These are phyloP conservation scores for Corynascus novoguineensis DNA, from an alignment of 495 filamentous ascomycete species.

Conservation along the genomic window DNA sequence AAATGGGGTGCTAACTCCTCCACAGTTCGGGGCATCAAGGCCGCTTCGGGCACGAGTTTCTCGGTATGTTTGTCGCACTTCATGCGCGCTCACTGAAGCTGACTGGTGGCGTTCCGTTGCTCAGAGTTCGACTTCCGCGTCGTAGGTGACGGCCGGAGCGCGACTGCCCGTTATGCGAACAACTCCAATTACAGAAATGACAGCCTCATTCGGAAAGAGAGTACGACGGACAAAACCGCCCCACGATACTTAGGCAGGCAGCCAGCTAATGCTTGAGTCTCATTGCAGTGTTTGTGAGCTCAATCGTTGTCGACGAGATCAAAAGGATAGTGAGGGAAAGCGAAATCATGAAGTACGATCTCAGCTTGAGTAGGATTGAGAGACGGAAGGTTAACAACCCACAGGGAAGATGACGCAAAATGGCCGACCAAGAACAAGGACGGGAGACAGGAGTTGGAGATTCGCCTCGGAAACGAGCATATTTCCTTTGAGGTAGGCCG, in stretches of 20 bases:
- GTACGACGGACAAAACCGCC: constrained; percentile 48
- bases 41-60: constrained; percentile 96
- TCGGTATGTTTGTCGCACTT: constrained; percentile 55
- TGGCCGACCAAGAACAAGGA: constrained; percentile 99
- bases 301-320: constrained; percentile 87
- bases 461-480: constrained; percentile 88
- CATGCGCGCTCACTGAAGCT: background rate
- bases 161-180: constrained; percentile 94
- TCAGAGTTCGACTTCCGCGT: constrained; percentile 95
- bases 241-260: background rate
- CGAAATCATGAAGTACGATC: constrained; percentile 88
- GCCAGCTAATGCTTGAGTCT: background rate
- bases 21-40: constrained; percentile 92
- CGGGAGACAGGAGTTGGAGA: constrained; percentile 94
- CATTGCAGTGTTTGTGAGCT: constrained; percentile 85
- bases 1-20: constrained; percentile 22
- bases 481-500: constrained; percentile 99
- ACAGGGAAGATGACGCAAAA: constrained; percentile 95
- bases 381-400: constrained; percentile 23
- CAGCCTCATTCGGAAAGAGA: constrained; percentile 98
- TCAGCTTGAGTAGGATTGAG: constrained; percentile 4
- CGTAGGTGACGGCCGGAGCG: constrained; percentile 89
- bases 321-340: constrained; percentile 96
- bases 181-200: constrained; percentile 99
- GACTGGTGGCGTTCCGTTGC: constrained; percentile 8